Base-by-base conservation (phyloP, 805 yeast species). In the Millerozyma acaciae region DNA sequence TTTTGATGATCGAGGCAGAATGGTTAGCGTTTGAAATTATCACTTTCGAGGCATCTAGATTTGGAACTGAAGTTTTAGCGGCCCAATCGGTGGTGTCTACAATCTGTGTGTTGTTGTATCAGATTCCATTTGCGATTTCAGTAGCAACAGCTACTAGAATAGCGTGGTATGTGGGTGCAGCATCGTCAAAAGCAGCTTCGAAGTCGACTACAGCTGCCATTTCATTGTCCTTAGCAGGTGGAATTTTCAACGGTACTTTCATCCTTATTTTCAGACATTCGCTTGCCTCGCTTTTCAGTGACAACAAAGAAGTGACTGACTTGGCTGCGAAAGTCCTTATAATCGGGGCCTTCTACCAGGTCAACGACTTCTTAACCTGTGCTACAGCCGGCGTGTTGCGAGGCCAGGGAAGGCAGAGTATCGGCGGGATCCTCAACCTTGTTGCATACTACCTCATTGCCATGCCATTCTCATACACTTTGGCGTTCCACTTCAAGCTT, bases 11-110 rank as follows among this genome's bases (percentile, higher is more conserved):
- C 15, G 75, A 79, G 47, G 83, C 87, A 13, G 93, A 84, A 56
- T 84, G 84, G 72, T 60, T 84, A 23, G 86, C 88, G 1, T 84
- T 83, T 55, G 90, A 84, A 58, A 71, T 84, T 30, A 62, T 83
- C 40, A 84, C 90, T 0, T 66, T 83, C 32, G 63, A 76, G 39
- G 81, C 89, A 1, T 75, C 87, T 3, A 74, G 73, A 46, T 67
- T 83, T 39, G 88, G 90, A 16, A 75, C 81, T 2, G 68, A 66
- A 4, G 73, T 73, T 1, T 62, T 83, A 43, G 93, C 86, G 6
- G 84, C 90, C 0, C 89, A 83, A 57, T 76, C 84, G 2, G 80
- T 83, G 34, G 72, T 82, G 9, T 65, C 84, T 16, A 81, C 88
- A 1, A 71, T 82, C 31, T 79, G 84, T 35, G 76, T 80, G 0